A percentile compares a stretch with the other conserved stretches of the same genome.
Evolutionary conservation across 805 yeast species (phyloP).

Genomic region (Soucietia sequanensis): DNA sequence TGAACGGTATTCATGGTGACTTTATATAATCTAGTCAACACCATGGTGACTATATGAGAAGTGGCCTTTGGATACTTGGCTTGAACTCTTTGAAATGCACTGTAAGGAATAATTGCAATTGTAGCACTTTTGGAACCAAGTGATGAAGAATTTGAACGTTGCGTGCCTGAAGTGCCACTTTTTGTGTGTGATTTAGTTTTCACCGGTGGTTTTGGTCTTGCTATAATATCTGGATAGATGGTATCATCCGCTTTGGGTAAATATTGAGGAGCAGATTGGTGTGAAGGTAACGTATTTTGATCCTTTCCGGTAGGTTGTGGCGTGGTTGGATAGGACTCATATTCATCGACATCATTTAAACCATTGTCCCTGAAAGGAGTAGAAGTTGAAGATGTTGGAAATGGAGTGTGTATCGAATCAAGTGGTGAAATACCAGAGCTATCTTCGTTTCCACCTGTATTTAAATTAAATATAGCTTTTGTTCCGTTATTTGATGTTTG

Average conservation of each 20-base stretch:
- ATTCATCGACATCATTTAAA: too few species aligned
- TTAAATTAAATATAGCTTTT: constrained; percentile 1
- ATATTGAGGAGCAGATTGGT: background rate
- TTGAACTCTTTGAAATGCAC: constrained; percentile 72
- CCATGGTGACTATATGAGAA: constrained; percentile 92
- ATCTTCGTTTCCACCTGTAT: too few species aligned
- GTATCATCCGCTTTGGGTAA: background rate
- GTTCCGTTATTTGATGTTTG: constrained; percentile 1
- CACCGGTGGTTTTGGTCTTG: background rate
- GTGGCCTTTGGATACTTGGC: constrained; percentile 82
- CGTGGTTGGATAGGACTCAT: background rate
- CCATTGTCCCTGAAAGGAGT: too few species aligned
- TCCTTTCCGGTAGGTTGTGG: background rate
- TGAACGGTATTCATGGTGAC: constrained; percentile 92
- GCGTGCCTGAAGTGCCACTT: too few species aligned
- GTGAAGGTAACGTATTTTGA: too few species aligned
- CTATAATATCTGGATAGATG: background rate
- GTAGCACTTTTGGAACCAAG: constrained; percentile 49
- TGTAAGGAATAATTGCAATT: constrained; percentile 86
- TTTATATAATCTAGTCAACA: constrained; percentile 78
- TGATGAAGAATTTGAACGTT: background rate
- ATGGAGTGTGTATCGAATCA: constrained; percentile 1
- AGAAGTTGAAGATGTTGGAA: background rate
- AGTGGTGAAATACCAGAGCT: constrained; percentile 4
- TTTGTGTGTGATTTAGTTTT: background rate